Percentiles rank a stretch among this genome's conserved stretches.
Evolutionary conservation across 2,329 filamentous ascomycete genomes (phyloP).

Genomic region (Blastomyces silverae): DNA sequence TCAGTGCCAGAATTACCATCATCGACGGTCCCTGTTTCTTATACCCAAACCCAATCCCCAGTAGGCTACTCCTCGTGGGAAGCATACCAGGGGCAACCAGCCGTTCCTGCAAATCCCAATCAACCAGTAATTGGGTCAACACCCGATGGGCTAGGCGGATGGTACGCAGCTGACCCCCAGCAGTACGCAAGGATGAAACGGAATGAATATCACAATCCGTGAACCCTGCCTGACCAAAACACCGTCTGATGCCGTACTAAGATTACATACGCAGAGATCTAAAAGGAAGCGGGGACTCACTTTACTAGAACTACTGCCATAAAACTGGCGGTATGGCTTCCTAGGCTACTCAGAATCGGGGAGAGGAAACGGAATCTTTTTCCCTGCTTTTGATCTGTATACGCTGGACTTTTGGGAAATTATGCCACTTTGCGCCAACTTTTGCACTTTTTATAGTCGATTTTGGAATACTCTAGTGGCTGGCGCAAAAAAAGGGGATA

Average conservation of each 20-base stretch:
- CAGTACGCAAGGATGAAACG: slow-evolving; percentile 9
- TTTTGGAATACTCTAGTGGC: slow-evolving; percentile 2
- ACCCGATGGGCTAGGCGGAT: slow-evolving; percentile 8
- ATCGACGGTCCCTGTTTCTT: slow-evolving; percentile 7
- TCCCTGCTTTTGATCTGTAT: neutral
- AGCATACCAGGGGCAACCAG: slow-evolving; percentile 5
- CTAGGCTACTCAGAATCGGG: neutral
- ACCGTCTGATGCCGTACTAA: neutral
- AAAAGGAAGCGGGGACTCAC: neutral
- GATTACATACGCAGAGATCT: neutral
- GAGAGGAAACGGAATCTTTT: neutral
- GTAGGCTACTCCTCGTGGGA: slow-evolving; percentile 7
- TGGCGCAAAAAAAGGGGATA: slow-evolving; percentile 1
- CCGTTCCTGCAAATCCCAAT: neutral
- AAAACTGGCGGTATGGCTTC: neutral
- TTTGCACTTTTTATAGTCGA: neutral
- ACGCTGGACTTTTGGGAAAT: neutral
- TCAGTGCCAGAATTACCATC: slow-evolving; percentile 9
- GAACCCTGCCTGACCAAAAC: neutral
- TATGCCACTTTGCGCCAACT: neutral
- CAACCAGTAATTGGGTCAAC: slow-evolving; percentile 4
- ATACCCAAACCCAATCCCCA: slow-evolving; percentile 6
- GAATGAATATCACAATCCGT: slow-evolving; percentile 8
- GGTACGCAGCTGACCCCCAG: slow-evolving; percentile 7
- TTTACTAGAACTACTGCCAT: neutral